A percentile compares a stretch with the other conserved stretches of the same genome.
Evolutionary conservation across 805 yeast genomes (phyloP).

Genomic region (Yarrowia divulgata): DNA sequence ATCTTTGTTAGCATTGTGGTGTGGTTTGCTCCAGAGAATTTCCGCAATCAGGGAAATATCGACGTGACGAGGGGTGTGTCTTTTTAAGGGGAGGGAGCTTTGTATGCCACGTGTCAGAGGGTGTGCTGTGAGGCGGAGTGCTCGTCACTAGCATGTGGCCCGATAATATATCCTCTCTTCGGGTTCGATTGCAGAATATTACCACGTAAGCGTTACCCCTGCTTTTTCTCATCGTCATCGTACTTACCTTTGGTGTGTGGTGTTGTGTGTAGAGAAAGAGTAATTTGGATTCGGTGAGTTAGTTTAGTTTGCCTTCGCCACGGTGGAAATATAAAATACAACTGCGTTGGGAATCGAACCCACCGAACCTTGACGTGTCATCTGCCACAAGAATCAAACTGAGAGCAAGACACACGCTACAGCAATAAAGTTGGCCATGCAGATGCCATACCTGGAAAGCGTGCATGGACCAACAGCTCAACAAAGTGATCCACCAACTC

Average conservation of each 20-base stretch:
- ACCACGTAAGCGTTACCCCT: constrained; percentile 26
- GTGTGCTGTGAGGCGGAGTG: neutral
- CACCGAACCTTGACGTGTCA: constrained; percentile 1
- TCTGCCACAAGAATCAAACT: neutral
- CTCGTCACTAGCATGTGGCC: constrained; percentile 2
- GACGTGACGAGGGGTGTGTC: neutral
- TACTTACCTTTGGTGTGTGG: constrained; percentile 38
- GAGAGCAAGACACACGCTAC: neutral
- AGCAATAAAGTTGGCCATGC: constrained; percentile 4
- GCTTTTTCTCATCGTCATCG: constrained; percentile 10
- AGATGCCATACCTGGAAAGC: constrained; percentile 23
- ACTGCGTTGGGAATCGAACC: constrained; percentile 1
- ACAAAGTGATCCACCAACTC: constrained; percentile 22
- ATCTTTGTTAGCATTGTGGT: constrained; percentile 31
- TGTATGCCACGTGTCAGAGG: constrained; percentile 36
- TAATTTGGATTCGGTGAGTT: constrained; percentile 31
- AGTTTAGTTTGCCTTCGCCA: constrained; percentile 35
- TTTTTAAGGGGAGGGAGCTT: constrained; percentile 12
- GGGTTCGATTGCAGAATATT: constrained; percentile 1
- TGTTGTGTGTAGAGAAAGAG: constrained; percentile 36
- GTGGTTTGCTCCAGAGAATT: neutral
- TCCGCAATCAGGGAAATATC: neutral
- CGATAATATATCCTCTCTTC: neutral
- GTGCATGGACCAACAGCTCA: constrained; percentile 33
- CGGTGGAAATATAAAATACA: constrained; percentile 12